Base-by-base conservation (phyloP, 139 green algal genomes). In the Micractinium conductrix region DNA sequence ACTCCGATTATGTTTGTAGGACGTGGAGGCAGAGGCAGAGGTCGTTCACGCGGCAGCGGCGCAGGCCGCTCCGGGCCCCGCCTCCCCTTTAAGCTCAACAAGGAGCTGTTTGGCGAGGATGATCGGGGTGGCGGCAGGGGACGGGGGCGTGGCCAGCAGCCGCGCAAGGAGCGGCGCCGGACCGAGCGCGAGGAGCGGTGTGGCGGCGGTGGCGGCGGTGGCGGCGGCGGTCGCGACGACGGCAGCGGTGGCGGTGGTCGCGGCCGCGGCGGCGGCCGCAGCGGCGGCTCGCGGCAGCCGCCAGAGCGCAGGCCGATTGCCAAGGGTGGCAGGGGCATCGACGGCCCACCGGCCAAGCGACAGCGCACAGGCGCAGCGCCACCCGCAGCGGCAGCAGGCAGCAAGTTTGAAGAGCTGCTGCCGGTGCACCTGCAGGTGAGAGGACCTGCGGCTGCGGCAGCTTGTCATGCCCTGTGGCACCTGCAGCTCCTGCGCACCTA, bases 41-140 rank as follows among this genome's bases (percentile, higher is more conserved):
- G 58, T n/a, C 33, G n/a, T 26, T 10, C 9, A 45, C 44, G 44
- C n/a, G 38, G 71, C 9, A 26, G 82, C 28, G 82, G 70, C 48
- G n/a, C n/a, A n/a, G 71, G 71, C 5, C 53, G 68, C 24, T 8
- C 10, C 37, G 82, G 62, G 1, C 82, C 82, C 1, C 67, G 84
- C 62, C 79, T 88, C n/a, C 85, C 85, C n/a, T 58, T 74, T 42
- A 87, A 83, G 79, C 68, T 88, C 8, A 78, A 24, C 53, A 83
- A 83, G 55, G 85, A 88, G 53, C 79, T 88, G 26, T 75, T 74
- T 55, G 84, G 78, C 19, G 79, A 73, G 30, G 37, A 26, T 37
- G 45, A 33, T 9, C n/a, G n/a, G n/a, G 42, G 42, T 2, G 81
- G 82, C 19, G 48, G 69, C 4, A 5, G 82, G 2, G 70, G 82